phyloP scores from a whole-genome alignment of 306 rosid genomes.

The Prinsepia uniflora region DNA sequence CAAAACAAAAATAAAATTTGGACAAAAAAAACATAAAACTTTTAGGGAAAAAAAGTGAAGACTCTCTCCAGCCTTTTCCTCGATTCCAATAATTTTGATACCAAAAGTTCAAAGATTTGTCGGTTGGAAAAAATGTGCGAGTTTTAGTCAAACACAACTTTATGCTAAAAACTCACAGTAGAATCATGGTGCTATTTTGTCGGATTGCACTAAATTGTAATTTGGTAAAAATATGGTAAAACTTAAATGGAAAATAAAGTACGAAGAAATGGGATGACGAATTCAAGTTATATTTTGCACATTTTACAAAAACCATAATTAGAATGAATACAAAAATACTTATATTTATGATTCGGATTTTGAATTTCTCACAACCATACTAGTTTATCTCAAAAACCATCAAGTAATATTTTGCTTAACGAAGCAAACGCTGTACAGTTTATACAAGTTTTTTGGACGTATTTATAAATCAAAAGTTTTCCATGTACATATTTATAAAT shows the following conservation, averaged over 20 bases:
- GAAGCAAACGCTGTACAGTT: no score
- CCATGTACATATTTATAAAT: no score
- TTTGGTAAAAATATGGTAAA: neutral
- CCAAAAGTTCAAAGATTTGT: neutral
- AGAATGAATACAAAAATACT: no score
- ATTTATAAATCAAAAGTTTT: no score
- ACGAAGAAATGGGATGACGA: no score
- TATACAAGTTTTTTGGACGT: no score
- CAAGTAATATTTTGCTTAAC: no score
- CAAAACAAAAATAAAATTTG: neutral
- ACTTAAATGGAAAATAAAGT: neutral
- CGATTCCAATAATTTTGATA: neutral
- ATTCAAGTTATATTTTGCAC: no score
- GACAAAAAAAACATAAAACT: neutral
- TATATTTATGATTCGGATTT: no score
- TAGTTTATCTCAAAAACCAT: no score
- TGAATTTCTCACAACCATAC: no score
- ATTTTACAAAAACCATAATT: no score
- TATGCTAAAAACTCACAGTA: neutral
- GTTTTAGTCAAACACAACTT: neutral
- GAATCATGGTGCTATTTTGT: neutral
- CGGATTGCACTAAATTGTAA: neutral
- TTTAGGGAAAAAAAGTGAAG: neutral
- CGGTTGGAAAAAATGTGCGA: constrained; percentile 7
- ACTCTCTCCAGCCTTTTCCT: neutral